Evolutionary conservation across 23 red algal genomes (phyloP), one percentile per base, ranked within the genome.

Genomic region (Agarophyton chilense): DNA sequence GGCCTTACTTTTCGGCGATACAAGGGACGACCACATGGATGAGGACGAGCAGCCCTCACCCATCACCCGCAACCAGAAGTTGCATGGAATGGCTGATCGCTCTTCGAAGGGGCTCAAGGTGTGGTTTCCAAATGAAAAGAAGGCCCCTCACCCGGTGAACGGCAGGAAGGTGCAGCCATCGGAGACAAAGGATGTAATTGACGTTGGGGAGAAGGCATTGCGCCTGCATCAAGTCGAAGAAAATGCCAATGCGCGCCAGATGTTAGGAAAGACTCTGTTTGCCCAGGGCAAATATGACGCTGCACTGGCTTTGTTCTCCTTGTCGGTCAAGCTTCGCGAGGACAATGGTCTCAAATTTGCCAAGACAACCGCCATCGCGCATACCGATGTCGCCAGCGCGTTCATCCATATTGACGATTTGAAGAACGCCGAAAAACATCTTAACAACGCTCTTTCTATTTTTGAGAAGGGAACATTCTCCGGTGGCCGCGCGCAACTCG

Each of bases 341-440:
- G 82, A 89, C 17, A 95, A 95, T 51, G 93, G 93, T 14, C 82
- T 95, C 21, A 86, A 86, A 62, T 79, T 70, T 64, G 64, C 93
- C 33, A 81, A 86, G 61, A 74, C 72, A 21, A 90, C 86, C 9
- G 93, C 93, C 55, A 78, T 83, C 28, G 81, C 81, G 38, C 93
- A 95, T 79, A 85, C 74, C 35, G 93, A 95, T 47, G 79, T 95
- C 14, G 93, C 84, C 3, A 72, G 67, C 29, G 85, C 87, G 25
- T 90, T 95, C 58, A 89, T 89, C 41, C 76, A 88, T 35, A 16
- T 95, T 16, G 93, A 82, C 11, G 93, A 95, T 70, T 47, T 82
- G 68, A 85, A 81, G 62, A 90, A 85, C 63, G 93, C 83, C 52
- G 84, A 95, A 68, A 95, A 90, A 68, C 93, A 95, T 84, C 77